These are phyloP conservation scores for Priceomyces medius DNA, from an alignment of 805 yeast genomes.

Conservation along the genomic window DNA sequence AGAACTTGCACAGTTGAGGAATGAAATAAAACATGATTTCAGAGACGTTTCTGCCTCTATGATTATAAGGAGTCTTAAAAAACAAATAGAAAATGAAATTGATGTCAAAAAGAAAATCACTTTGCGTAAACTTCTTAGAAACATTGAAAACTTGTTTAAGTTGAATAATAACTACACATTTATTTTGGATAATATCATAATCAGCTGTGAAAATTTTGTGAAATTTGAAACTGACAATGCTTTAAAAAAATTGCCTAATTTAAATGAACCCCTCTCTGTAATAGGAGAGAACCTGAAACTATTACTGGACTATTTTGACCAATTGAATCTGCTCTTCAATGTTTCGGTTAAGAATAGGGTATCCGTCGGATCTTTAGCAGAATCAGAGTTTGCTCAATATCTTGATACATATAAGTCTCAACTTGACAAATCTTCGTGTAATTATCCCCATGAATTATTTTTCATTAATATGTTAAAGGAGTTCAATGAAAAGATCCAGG, in stretches of 20 bases:
- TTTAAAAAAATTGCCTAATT: conserved; percentile 9
- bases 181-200: conserved; percentile 34
- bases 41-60: conserved; percentile 8
- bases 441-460: conserved; percentile 11
- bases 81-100: conserved; percentile 15
- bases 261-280: conserved; percentile 7
- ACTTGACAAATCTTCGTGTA: conserved; percentile 8
- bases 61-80: conserved; percentile 16
- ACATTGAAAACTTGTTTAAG: conserved; percentile 31
- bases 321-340: conserved; percentile 5
- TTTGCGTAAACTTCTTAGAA: conserved; percentile 28
- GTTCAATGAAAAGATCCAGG: conserved; percentile 17
- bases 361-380: conserved; percentile 10
- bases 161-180: conserved; percentile 31
- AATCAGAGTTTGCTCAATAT: conserved; percentile 11
- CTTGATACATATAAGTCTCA: conserved; percentile 8
- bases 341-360: conserved; percentile 4
- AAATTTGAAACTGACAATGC: conserved; percentile 19
- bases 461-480: conserved; percentile 13
- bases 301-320: conserved; percentile 10
- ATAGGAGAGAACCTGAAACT: conserved; percentile 15
- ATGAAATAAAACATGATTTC: conserved; percentile 19
- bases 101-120: conserved; percentile 18
- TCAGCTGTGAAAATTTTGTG: conserved; percentile 27
- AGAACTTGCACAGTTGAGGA: conserved; percentile 28